Evolutionary conservation across 208 protist genomes (phyloP).

Genomic region (Trichomonas gallinae): DNA sequence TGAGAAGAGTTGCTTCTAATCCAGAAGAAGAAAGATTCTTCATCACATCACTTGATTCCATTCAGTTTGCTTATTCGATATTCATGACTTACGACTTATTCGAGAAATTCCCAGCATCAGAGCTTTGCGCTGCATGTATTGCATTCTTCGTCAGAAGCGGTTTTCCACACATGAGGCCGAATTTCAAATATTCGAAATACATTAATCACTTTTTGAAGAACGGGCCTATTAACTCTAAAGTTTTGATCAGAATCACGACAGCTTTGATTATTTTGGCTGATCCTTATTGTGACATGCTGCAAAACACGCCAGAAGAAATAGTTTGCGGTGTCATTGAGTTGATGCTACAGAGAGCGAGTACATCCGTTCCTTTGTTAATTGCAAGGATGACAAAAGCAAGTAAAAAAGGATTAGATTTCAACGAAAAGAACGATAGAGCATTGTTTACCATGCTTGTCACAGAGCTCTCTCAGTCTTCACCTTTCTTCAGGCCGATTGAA

Average conservation of each 20-base stretch:
- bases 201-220: neutral
- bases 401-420: too few relatives aligned
- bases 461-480: neutral
- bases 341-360: neutral
- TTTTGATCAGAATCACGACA: neutral
- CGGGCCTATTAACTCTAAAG: too few relatives aligned
- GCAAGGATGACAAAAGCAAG: too few relatives aligned
- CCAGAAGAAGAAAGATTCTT: neutral
- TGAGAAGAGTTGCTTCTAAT: neutral
- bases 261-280: neutral
- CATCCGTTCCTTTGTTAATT: neutral
- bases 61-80: neutral
- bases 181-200: neutral
- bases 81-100: neutral
- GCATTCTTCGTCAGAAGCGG: neutral
- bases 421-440: too few relatives aligned
- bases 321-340: neutral
- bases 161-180: neutral
- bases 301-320: neutral
- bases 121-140: neutral
- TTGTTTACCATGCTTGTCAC: neutral
- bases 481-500: neutral
- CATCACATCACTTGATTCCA: neutral
- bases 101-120: neutral
- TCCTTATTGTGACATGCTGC: neutral